Conservation (phyloP, 495 filamentous ascomycete species). For the Aeminium ludgeri region DNA sequence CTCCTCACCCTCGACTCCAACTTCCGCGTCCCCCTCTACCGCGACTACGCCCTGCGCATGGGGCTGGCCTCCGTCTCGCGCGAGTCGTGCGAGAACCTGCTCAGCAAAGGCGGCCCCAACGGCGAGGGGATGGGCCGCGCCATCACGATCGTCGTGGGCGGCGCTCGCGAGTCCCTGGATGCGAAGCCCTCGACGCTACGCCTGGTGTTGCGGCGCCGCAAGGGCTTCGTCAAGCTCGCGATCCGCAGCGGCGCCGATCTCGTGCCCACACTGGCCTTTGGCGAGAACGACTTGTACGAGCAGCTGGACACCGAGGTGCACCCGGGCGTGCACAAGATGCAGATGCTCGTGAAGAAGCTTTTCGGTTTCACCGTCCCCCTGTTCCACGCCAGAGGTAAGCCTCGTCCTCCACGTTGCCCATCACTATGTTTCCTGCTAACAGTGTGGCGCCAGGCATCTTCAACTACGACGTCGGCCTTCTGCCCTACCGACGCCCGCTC, state of each 20-base stretch:
- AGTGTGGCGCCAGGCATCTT: constrained; percentile 56
- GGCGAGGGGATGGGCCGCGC: constrained; percentile 85
- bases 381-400: constrained; percentile 38
- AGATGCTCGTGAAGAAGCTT: constrained; percentile 63
- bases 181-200: constrained; percentile 57
- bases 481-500: constrained; percentile 78
- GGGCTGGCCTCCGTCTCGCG: constrained; percentile 79
- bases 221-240: constrained; percentile 87
- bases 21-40: constrained; percentile 84
- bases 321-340: constrained; percentile 54
- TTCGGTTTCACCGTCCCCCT: constrained; percentile 89
- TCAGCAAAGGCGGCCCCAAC: constrained; percentile 59
- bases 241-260: constrained; percentile 79
- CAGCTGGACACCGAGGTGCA: constrained; percentile 56
- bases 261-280: constrained; percentile 80
- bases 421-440: not conserved
- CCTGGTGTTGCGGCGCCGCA: constrained; percentile 63
- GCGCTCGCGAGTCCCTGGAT: constrained; percentile 79
- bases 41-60: constrained; percentile 77
- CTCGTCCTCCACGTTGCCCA: not conserved
- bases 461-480: constrained; percentile 90
- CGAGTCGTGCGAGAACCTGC: constrained; percentile 74
- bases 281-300: constrained; percentile 92
- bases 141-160: constrained; percentile 90
- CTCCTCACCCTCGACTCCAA: constrained; percentile 84